These are phyloP conservation scores for Eremomyces bilateralis DNA, from an alignment of 495 filamentous ascomycete genomes.

Conservation along the genomic window DNA sequence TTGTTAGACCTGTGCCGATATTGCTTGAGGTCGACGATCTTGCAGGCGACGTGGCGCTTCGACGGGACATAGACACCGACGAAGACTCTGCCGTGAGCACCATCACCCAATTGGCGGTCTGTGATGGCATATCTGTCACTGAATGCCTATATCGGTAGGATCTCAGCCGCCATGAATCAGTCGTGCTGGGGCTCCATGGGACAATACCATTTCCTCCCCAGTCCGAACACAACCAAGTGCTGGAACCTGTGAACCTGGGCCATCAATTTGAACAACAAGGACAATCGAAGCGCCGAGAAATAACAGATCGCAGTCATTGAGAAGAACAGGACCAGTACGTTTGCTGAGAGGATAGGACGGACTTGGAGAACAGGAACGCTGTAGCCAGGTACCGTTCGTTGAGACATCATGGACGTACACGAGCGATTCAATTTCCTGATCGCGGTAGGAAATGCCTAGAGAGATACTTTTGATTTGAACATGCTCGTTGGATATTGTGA, in stretches of 20 bases:
- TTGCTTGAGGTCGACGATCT: slow-evolving; percentile 15
- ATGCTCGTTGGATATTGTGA: slow-evolving; percentile 19
- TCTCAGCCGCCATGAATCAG: slow-evolving; percentile 2
- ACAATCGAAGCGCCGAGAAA: slow-evolving; percentile 8
- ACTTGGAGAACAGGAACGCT: not conserved
- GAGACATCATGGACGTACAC: slow-evolving; percentile 22
- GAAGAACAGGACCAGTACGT: slow-evolving; percentile 12
- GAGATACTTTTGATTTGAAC: slow-evolving; percentile 19
- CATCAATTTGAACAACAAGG: slow-evolving; percentile 3
- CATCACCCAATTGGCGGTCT: slow-evolving; percentile 15
- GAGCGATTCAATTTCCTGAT: slow-evolving; percentile 14
- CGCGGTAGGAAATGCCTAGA: slow-evolving; percentile 11
- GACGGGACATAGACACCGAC: slow-evolving; percentile 13
- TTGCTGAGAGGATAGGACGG: slow-evolving; percentile 3
- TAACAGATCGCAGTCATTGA: slow-evolving; percentile 18
- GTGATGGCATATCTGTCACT: slow-evolving; percentile 14
- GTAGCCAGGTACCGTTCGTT: slow-evolving; percentile 16
- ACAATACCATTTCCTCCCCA: slow-evolving; percentile 1
- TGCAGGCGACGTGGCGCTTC: slow-evolving; percentile 21
- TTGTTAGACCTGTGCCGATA: not conserved
- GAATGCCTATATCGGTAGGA: slow-evolving; percentile 10
- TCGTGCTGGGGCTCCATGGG: not conserved
- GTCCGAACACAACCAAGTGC: not conserved
- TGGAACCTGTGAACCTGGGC: slow-evolving; percentile 1
- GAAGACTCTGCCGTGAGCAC: slow-evolving; percentile 18